These are phyloP conservation scores for Yamadazyma akitaensis DNA, from an alignment of 805 yeast genomes.

Conservation along the genomic window DNA sequence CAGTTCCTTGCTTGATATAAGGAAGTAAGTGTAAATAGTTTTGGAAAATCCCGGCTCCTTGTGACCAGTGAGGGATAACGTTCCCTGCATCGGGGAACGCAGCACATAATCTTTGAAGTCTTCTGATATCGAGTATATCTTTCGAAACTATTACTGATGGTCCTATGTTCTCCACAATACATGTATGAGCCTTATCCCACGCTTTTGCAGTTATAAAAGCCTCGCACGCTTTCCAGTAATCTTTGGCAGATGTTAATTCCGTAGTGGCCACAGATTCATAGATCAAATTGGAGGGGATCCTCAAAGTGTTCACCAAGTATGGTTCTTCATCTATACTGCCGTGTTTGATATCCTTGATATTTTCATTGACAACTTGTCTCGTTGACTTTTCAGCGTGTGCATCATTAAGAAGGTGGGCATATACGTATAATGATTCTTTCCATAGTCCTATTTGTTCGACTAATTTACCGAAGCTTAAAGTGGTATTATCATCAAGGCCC, in stretches of 20 bases:
- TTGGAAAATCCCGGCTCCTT: conserved; percentile 58
- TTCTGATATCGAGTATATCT: conserved; percentile 27
- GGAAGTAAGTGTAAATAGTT: conserved; percentile 40
- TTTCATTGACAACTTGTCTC: conserved; percentile 29
- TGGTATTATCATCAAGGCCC: conserved; percentile 9
- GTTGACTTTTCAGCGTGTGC: conserved; percentile 40
- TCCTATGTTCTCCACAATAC: conserved; percentile 58
- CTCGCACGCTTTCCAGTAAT: conserved; percentile 57
- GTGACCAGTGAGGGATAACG: conserved; percentile 47
- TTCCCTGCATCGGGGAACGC: conserved; percentile 42
- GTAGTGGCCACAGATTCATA: conserved; percentile 60
- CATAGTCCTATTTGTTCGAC: conserved; percentile 46
- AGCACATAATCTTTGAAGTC: conserved; percentile 37
- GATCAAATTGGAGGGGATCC: conserved; percentile 47
- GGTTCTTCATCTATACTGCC: conserved; percentile 27
- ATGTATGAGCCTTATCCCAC: conserved; percentile 61
- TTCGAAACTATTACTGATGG: conserved; percentile 66
- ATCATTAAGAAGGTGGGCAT: conserved; percentile 55
- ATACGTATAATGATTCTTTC: conserved; percentile 61
- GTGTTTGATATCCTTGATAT: conserved; percentile 29
- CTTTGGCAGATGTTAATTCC: conserved; percentile 45
- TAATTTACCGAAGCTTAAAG: conserved; percentile 43
- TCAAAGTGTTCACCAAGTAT: conserved; percentile 35
- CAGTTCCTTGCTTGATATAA: conserved; percentile 4
- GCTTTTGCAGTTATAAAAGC: conserved; percentile 59